A percentile compares a stretch with the other conserved stretches of the same genome.
Conservation (phyloP, 139 green algal species). For the Raphidocelis subcapitata region DNA sequence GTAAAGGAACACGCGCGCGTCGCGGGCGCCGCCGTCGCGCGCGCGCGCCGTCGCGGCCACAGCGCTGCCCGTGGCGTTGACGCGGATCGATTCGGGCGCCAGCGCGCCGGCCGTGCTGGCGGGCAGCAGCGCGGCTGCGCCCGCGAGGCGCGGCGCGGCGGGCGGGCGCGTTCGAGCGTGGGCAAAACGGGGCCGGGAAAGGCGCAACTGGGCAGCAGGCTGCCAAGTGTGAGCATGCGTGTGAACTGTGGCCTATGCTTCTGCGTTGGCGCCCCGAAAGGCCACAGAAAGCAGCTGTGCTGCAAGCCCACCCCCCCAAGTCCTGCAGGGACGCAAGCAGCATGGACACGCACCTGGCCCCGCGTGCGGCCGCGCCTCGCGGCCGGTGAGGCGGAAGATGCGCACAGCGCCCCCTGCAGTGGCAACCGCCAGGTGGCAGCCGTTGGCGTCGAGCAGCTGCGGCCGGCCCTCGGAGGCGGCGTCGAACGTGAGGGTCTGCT, state of each 20-base stretch:
- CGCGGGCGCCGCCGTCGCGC: slow-evolving; percentile 16
- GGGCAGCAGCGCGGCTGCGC: slow-evolving; percentile 37
- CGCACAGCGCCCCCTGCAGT: slow-evolving; percentile 39
- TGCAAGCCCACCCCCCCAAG: no score
- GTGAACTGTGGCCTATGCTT: no score
- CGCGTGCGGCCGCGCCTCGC: slow-evolving; percentile 62
- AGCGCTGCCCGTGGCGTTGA: slow-evolving; percentile 62
- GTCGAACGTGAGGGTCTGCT: slow-evolving; percentile 59
- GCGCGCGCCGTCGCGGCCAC: slow-evolving; percentile 35
- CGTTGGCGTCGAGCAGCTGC: slow-evolving; percentile 36
- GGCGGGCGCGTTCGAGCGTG: no score
- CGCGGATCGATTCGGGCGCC: slow-evolving; percentile 37
- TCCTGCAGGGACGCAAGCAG: no score
- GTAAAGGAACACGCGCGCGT: slow-evolving; percentile 45
- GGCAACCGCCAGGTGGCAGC: slow-evolving; percentile 49
- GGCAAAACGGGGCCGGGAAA: no score
- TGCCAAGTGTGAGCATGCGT: no score
- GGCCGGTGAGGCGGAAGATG: slow-evolving; percentile 57
- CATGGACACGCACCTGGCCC: slow-evolving; percentile 41
- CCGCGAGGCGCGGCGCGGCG: no score
- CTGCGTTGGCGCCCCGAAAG: no score
- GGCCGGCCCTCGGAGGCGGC: slow-evolving; percentile 41
- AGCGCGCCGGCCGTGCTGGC: slow-evolving; percentile 14
- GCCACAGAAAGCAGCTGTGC: no score
- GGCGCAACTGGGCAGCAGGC: no score